Evolutionary conservation across 352 stramenopile genomes (phyloP).

Genomic region (Globisporangium okanoganense): DNA sequence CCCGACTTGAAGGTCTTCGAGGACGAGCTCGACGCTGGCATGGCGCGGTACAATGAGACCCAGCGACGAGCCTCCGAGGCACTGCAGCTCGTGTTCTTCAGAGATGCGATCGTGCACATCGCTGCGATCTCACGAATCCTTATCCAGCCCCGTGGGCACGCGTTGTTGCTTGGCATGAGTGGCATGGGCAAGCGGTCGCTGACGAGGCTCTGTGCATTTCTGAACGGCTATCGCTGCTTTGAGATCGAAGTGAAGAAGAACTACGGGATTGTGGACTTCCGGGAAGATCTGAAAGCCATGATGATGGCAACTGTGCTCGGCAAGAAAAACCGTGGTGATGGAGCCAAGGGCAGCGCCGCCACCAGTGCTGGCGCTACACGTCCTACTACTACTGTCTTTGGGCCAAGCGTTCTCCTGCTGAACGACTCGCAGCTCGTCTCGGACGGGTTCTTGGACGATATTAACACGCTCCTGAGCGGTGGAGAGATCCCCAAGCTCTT

Average conservation of each 20-base stretch:
- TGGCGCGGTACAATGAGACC: conserved; percentile 15
- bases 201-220: conserved; percentile 66
- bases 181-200: conserved; percentile 84
- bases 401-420: conserved; percentile 69
- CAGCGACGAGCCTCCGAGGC: not conserved
- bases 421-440: conserved; percentile 83
- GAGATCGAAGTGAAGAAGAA: conserved; percentile 86
- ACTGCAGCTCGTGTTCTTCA: conserved; percentile 75
- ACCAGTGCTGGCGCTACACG: not conserved
- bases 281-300: conserved; percentile 79
- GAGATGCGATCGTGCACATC: conserved; percentile 84
- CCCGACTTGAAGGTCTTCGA: conserved; percentile 60
- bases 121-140: conserved; percentile 81
- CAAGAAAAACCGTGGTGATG: conserved; percentile 8
- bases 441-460: conserved; percentile 83
- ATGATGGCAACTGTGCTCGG: conserved; percentile 48
- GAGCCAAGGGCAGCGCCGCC: not conserved
- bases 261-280: conserved; percentile 83
- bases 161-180: conserved; percentile 85
- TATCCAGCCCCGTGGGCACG: conserved; percentile 80
- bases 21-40: conserved; percentile 38
- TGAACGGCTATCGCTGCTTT: conserved; percentile 69
- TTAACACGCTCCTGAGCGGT: conserved; percentile 87
- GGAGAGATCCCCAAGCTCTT: conserved; percentile 88
- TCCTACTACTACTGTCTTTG: not conserved